phyloP scores from a whole-genome alignment of 75 land plant genomes.

The Chamaecyparis obtusa region DNA sequence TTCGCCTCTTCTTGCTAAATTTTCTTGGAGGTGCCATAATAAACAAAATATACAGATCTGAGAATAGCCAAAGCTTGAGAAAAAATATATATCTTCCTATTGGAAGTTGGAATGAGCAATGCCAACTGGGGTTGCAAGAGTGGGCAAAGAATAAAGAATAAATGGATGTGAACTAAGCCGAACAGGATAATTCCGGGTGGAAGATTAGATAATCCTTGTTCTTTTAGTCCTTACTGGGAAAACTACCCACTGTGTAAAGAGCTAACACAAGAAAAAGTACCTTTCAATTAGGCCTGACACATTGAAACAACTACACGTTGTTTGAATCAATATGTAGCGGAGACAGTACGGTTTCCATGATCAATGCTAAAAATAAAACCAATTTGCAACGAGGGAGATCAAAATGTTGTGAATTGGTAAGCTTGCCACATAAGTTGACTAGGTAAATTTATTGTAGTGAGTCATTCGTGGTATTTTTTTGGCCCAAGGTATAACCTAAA shows the following conservation, averaged over 20 bases:
- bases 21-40: background rate
- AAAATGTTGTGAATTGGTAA: too few species aligned
- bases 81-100: background rate
- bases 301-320: background rate
- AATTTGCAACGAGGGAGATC: too few species aligned
- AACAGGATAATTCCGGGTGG: background rate
- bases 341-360: background rate
- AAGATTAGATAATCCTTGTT: too few species aligned
- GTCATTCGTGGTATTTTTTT: too few species aligned
- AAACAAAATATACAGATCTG: background rate
- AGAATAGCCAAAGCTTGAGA: background rate
- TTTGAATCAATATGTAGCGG: background rate
- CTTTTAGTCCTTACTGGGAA: too few species aligned
- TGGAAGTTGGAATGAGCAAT: background rate
- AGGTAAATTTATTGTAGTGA: too few species aligned
- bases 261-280: background rate
- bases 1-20: background rate
- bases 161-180: background rate
- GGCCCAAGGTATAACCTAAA: too few species aligned
- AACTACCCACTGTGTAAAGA: background rate
- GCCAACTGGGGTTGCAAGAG: background rate
- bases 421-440: too few species aligned
- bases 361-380: background rate
- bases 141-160: background rate
- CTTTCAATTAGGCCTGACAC: background rate